Evolutionary conservation across 2,329 filamentous ascomycete species (phyloP), one percentile per base, ranked within the genome.

Genomic region (Hansfordia pulvinata): DNA sequence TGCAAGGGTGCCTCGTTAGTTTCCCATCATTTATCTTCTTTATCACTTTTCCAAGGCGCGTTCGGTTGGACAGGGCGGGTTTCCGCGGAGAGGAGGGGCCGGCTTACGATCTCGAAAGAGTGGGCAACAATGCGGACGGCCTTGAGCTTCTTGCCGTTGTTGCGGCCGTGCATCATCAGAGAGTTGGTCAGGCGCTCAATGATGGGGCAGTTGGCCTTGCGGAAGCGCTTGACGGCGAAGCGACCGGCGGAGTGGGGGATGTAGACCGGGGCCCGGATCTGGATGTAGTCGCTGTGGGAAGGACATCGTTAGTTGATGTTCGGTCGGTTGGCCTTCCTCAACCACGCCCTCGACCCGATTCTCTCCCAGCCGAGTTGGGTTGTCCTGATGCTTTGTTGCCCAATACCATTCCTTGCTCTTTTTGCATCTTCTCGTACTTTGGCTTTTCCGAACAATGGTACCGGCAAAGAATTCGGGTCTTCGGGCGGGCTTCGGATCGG

Each of bases 81-180:
- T 16, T 30, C 21, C 5, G 17, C n/a, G 8, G 10, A 9, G 15
- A 27, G 26, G 23, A 30, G 24, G 31, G 32, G 27, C 28, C 26
- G 41, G 80, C 83, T 62, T 79, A 94, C 88, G 61, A 98, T 98
- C 75, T 98, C 92, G 67, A 98, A 98, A 52, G 88, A 66, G 74
- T 98, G 90, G 49, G 86, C 86, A 53, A 98, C 86, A 50, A 98
- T 98, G 67, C 90, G 85, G 62, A 96, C 88, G 58, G 90, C 92
- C 86, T 93, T 94, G 58, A 96, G 78, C 84, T 98, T 98, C 82
- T 98, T 98, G 67, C 90, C 90, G 82, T 94, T 98, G 83, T 98
- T 98, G 69, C 90, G 90, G 66, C 90, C 90, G 79, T 98, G 93
- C 88, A 96, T 96, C 92, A 98, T 98, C 61, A 98, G 79, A 35